These are phyloP conservation scores for Tolypocladium guangdongense DNA, from an alignment of 2,329 filamentous ascomycete species.

Conservation along the genomic window DNA sequence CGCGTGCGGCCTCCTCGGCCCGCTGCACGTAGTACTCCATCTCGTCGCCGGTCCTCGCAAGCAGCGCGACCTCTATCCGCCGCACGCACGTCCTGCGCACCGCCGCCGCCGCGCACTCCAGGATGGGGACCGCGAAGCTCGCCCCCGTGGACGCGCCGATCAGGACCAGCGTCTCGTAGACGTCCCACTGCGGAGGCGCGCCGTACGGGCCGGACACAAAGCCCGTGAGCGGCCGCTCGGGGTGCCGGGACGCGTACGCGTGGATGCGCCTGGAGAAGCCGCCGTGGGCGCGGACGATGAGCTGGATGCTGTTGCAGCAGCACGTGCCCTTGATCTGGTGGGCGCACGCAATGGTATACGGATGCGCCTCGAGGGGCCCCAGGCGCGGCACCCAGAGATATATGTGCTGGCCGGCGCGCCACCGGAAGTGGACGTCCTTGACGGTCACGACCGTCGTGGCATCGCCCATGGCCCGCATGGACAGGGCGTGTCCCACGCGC, in stretches of 20 bases:
- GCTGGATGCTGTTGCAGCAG: slow-evolving; percentile 48
- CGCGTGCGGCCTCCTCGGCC: slow-evolving; percentile 31
- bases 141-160: slow-evolving; percentile 54
- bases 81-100: slow-evolving; percentile 34
- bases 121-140: slow-evolving; percentile 48
- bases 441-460: slow-evolving; percentile 47
- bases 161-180: slow-evolving; percentile 48
- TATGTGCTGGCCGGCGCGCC: slow-evolving; percentile 49
- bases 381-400: slow-evolving; percentile 49
- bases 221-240: slow-evolving; percentile 17
- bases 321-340: slow-evolving; percentile 38
- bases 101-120: slow-evolving; percentile 40
- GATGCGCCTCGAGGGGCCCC: slow-evolving; percentile 44
- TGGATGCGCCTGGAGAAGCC: slow-evolving; percentile 48
- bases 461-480: slow-evolving; percentile 35
- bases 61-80: slow-evolving; percentile 40
- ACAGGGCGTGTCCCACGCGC: slow-evolving; percentile 40
- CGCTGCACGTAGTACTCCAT: slow-evolving; percentile 44
- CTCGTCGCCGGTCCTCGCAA: slow-evolving; percentile 40
- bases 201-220: slow-evolving; percentile 49
- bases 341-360: slow-evolving; percentile 50
- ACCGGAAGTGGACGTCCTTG: slow-evolving; percentile 47
- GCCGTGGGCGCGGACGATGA: slow-evolving; percentile 43
- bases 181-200: slow-evolving; percentile 41
- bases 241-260: slow-evolving; percentile 28